phyloP scores from a whole-genome alignment of 257 asterid species.

The Fraxinus excelsior region DNA sequence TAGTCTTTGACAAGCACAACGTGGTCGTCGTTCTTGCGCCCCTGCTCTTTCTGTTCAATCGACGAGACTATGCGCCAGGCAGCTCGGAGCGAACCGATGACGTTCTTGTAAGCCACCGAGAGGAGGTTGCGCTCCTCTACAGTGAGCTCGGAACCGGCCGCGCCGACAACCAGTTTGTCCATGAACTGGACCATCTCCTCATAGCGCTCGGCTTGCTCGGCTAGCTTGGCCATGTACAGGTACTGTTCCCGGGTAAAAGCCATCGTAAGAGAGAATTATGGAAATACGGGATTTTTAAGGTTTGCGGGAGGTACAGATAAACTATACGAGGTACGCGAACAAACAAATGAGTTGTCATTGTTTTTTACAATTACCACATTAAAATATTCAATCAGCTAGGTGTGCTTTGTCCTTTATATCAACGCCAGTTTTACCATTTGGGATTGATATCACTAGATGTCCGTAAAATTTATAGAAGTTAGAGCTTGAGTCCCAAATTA shows the following conservation, averaged over 20 bases:
- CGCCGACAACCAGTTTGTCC: slow-evolving; percentile 55
- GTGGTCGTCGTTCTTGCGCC: slow-evolving; percentile 74
- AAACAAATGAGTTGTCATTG: slow-evolving; percentile 15
- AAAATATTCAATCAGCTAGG: too few species aligned
- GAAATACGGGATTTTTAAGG: slow-evolving; percentile 13
- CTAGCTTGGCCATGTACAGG: slow-evolving; percentile 69
- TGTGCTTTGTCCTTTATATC: too few species aligned
- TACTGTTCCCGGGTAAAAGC: slow-evolving; percentile 61
- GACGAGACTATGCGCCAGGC: slow-evolving; percentile 75
- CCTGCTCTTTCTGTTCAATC: slow-evolving; percentile 71
- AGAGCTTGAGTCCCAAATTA: background rate
- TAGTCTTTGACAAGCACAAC: slow-evolving; percentile 61
- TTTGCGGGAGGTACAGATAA: too few species aligned
- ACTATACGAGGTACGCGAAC: too few species aligned
- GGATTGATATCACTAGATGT: background rate
- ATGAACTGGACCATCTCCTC: slow-evolving; percentile 79
- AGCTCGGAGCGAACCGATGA: slow-evolving; percentile 76
- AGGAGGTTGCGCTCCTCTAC: slow-evolving; percentile 77
- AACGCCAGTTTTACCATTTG: too few species aligned
- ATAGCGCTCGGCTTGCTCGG: slow-evolving; percentile 74
- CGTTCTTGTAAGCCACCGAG: slow-evolving; percentile 74
- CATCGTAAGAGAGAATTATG: slow-evolving; percentile 22
- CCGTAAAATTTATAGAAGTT: slow-evolving; percentile 2
- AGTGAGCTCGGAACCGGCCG: slow-evolving; percentile 53
- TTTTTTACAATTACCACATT: too few species aligned